Conservation (phyloP, 225 moss, liverwort and hornwort genomes). For the Rhytidiadelphus loreus region DNA sequence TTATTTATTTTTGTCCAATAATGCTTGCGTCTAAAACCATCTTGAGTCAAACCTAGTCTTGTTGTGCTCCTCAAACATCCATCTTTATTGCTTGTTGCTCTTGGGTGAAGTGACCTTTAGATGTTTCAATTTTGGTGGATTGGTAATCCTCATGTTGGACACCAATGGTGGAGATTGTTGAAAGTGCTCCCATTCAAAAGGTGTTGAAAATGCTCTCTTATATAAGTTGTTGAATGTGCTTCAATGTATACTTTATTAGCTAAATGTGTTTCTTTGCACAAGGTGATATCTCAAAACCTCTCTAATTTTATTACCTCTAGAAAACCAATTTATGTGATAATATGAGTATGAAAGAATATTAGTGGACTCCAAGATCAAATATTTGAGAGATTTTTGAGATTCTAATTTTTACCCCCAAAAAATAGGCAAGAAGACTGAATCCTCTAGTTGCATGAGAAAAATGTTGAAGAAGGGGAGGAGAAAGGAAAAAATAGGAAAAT, state of each 20-base stretch:
- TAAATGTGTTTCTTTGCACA: accelerated
- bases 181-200: background rate
- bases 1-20: accelerated
- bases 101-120: accelerated
- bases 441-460: background rate
- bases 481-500: background rate
- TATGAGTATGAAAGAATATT: background rate
- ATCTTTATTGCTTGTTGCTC: accelerated
- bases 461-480: background rate
- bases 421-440: background rate
- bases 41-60: background rate
- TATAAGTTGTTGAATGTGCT: background rate
- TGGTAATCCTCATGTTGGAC: background rate
- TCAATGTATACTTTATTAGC: background rate
- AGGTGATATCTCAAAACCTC: background rate
- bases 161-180: background rate
- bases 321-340: background rate
- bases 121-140: background rate
- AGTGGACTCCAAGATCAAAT: background rate
- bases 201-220: background rate
- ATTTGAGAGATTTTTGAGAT: background rate
- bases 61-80: background rate
- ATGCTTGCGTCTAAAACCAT: background rate
- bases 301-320: background rate
- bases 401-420: background rate